phyloP scores from a whole-genome alignment of 805 yeast species.

The Metschnikowia similis region DNA sequence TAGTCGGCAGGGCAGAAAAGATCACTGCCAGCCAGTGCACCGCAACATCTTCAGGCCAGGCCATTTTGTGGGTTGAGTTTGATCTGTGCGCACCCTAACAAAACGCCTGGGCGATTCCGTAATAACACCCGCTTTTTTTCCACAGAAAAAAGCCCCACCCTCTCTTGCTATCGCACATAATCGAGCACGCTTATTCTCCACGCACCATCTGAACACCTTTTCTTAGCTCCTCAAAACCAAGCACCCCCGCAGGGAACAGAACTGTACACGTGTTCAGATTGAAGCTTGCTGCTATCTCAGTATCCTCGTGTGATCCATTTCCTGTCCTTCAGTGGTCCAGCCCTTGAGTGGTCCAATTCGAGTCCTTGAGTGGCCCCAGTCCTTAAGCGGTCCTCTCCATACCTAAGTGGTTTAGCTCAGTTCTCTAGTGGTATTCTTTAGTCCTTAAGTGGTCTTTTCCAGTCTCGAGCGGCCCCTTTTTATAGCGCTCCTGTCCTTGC shows the following conservation, averaged over 20 bases:
- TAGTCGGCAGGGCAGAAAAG: neutral
- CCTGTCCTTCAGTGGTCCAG: neutral
- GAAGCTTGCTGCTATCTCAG: neutral
- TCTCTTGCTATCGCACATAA: constrained; percentile 6
- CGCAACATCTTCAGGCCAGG: neutral
- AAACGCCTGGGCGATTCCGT: neutral
- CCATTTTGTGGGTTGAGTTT: neutral
- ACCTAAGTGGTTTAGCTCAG: no score
- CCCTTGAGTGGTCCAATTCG: no score
- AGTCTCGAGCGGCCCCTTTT: no score
- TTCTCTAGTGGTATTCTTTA: no score
- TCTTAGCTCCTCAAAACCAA: neutral
- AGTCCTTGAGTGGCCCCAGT: no score
- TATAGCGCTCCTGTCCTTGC: no score
- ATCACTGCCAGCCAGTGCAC: neutral
- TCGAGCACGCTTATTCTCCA: neutral
- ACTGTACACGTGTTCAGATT: neutral
- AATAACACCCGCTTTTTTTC: constrained; percentile 6
- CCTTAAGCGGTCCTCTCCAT: no score
- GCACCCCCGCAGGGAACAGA: neutral
- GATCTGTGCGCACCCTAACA: constrained; percentile 5
- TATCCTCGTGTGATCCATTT: neutral
- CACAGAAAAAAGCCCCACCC: constrained; percentile 5
- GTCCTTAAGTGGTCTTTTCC: neutral
- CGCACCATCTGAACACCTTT: neutral